These are phyloP conservation scores for Cadophora malorum DNA, from an alignment of 2,329 filamentous ascomycete genomes.

Conservation along the genomic window DNA sequence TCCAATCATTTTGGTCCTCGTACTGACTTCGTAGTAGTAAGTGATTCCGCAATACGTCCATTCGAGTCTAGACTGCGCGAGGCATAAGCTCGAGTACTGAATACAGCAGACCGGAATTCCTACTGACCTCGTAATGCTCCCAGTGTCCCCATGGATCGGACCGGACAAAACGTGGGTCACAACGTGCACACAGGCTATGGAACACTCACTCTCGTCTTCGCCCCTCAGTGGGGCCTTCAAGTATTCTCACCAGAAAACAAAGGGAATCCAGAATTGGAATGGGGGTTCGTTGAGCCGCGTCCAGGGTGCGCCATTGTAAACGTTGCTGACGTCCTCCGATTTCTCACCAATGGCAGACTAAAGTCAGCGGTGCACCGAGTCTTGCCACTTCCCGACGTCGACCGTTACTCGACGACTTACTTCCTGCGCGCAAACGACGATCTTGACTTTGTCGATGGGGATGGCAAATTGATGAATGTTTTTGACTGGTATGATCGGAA, in stretches of 20 bases:
- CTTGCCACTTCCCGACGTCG: constrained; percentile 56
- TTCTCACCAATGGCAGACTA: constrained; percentile 58
- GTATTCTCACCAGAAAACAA: neutral
- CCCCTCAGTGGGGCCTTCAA: neutral
- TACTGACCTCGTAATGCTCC: neutral
- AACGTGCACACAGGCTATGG: neutral
- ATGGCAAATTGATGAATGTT: constrained; percentile 58
- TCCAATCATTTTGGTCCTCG: neutral
- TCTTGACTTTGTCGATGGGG: constrained; percentile 59
- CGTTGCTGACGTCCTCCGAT: constrained; percentile 63
- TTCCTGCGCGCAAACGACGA: constrained; percentile 62
- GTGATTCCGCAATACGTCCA: neutral
- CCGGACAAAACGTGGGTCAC: neutral
- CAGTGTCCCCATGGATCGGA: neutral
- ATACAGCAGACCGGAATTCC: too few species aligned
- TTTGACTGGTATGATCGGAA: constrained; percentile 60
- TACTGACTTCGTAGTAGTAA: neutral
- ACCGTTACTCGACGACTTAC: constrained; percentile 64
- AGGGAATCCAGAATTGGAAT: constrained; percentile 35
- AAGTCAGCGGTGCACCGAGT: constrained; percentile 63
- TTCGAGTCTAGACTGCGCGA: too few species aligned
- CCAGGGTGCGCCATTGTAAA: constrained; percentile 59
- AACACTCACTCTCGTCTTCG: neutral
- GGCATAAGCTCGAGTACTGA: too few species aligned
- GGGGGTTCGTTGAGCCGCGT: constrained; percentile 59